phyloP scores from a whole-genome alignment of 805 yeast species.

The Wickerhamomyces queroliae region DNA sequence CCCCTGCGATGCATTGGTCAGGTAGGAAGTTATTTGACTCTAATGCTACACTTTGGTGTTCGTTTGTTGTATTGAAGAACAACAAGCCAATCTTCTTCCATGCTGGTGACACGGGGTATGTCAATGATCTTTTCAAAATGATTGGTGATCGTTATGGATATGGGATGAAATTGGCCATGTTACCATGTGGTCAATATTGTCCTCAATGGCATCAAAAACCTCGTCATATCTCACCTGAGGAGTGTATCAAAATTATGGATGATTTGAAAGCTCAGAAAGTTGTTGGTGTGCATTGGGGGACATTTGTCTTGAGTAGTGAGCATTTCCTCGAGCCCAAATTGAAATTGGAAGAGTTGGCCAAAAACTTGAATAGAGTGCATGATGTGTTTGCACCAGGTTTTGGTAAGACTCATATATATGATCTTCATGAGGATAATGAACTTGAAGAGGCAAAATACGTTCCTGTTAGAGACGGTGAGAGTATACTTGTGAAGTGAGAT shows the following conservation, averaged over 20 bases:
- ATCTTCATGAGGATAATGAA: constrained; percentile 10
- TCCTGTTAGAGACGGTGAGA: constrained; percentile 24
- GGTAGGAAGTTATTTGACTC: constrained; percentile 80
- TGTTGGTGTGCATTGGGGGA: constrained; percentile 96
- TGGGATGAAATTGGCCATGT: constrained; percentile 56
- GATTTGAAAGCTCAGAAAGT: constrained; percentile 56
- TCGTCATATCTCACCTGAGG: constrained; percentile 80
- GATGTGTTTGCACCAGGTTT: constrained; percentile 62
- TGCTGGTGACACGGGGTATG: constrained; percentile 94
- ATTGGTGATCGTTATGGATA: constrained; percentile 58
- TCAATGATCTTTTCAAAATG: constrained; percentile 61
- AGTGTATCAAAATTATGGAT: constrained; percentile 60
- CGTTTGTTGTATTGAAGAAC: constrained; percentile 64
- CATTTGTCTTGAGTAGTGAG: constrained; percentile 85
- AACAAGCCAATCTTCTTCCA: constrained; percentile 75
- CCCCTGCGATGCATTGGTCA: constrained; percentile 98
- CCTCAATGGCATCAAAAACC: constrained; percentile 94
- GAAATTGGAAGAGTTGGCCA: constrained; percentile 46
- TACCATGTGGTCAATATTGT: constrained; percentile 94
- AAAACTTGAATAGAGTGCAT: constrained; percentile 26
- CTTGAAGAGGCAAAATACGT: constrained; percentile 10
- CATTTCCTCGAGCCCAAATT: constrained; percentile 79
- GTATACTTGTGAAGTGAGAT: constrained; percentile 22
- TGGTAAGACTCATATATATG: constrained; percentile 62
- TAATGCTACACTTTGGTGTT: constrained; percentile 83